phyloP scores from a whole-genome alignment of 1,284 basidiomycete genomes.

The Vanrija sp. region DNA sequence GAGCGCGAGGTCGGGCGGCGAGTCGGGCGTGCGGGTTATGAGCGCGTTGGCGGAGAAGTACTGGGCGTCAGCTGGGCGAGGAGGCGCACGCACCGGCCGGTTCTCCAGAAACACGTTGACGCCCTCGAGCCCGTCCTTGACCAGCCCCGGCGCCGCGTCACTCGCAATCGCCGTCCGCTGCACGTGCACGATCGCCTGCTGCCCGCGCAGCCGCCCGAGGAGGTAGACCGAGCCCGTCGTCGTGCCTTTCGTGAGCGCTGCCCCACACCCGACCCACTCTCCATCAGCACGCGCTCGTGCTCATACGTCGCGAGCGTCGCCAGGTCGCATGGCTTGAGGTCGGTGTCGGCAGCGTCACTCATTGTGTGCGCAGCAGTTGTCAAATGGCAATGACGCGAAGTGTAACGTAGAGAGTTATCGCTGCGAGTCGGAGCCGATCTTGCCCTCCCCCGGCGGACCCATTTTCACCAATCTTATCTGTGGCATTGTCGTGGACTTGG shows the following conservation, averaged over 20 bases:
- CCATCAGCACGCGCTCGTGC: constrained; percentile 58
- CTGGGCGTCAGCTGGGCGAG: constrained; percentile 18
- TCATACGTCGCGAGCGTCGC: constrained; percentile 48
- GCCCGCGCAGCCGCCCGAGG: constrained; percentile 49
- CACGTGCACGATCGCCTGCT: constrained; percentile 58
- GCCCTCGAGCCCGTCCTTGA: constrained; percentile 22
- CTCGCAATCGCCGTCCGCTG: constrained; percentile 57
- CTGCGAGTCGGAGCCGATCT: no score
- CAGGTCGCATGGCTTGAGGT: constrained; percentile 16
- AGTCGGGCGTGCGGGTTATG: constrained; percentile 12
- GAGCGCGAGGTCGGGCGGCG: constrained; percentile 50
- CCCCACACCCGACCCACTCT: constrained; percentile 49
- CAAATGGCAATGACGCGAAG: no score
- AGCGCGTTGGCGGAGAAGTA: constrained; percentile 47
- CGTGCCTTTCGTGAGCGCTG: constrained; percentile 53
- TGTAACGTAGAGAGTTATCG: no score
- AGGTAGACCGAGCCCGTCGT: constrained; percentile 53
- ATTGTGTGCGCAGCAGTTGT: no score
- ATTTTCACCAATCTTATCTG: no score
- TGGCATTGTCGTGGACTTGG: no score
- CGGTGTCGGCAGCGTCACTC: not conserved
- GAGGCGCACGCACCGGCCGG: constrained; percentile 28
- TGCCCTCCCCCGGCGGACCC: no score
- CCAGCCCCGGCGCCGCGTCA: constrained; percentile 23
- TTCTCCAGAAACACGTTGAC: constrained; percentile 38